Conservation (phyloP, 2,329 filamentous ascomycete genomes). For the Talaromyces atroroseus region DNA sequence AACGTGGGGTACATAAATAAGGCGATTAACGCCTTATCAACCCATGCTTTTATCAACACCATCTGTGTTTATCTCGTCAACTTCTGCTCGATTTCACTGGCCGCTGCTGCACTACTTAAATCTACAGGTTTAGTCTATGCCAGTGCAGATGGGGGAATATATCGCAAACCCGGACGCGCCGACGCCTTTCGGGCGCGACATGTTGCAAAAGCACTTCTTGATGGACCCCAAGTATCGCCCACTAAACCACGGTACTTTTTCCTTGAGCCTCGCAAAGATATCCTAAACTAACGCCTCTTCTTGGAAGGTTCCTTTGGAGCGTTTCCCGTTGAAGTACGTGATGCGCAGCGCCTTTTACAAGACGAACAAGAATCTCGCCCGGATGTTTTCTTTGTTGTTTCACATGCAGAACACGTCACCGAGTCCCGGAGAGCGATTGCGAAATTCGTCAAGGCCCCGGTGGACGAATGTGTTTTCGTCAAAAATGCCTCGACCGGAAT, state of each 20-base stretch:
- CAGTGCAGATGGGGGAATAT: slow-evolving; percentile 10
- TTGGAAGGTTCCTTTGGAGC: slow-evolving; percentile 66
- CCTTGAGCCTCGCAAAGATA: neutral
- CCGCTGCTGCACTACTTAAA: no score
- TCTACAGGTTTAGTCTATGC: neutral
- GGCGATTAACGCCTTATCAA: no score
- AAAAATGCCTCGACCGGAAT: slow-evolving; percentile 67
- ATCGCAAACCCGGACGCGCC: neutral
- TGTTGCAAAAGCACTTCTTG: slow-evolving; percentile 60
- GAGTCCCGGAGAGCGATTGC: slow-evolving; percentile 61
- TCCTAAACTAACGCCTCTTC: neutral
- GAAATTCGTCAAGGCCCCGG: slow-evolving; percentile 58
- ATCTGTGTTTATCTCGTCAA: no score
- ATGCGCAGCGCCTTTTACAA: slow-evolving; percentile 60
- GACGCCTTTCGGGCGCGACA: slow-evolving; percentile 47
- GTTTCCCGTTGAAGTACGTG: slow-evolving; percentile 59
- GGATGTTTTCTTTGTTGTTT: slow-evolving; percentile 70
- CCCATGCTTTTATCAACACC: no score
- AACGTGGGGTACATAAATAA: no score
- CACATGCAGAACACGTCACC: slow-evolving; percentile 59
- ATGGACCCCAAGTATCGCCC: slow-evolving; percentile 64
- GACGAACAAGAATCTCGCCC: slow-evolving; percentile 61
- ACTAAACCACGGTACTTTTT: slow-evolving; percentile 66
- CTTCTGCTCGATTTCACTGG: no score
- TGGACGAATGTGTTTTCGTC: slow-evolving; percentile 67